Base-by-base conservation (phyloP, 2,329 filamentous ascomycete species). In the Cadophora malorum region DNA sequence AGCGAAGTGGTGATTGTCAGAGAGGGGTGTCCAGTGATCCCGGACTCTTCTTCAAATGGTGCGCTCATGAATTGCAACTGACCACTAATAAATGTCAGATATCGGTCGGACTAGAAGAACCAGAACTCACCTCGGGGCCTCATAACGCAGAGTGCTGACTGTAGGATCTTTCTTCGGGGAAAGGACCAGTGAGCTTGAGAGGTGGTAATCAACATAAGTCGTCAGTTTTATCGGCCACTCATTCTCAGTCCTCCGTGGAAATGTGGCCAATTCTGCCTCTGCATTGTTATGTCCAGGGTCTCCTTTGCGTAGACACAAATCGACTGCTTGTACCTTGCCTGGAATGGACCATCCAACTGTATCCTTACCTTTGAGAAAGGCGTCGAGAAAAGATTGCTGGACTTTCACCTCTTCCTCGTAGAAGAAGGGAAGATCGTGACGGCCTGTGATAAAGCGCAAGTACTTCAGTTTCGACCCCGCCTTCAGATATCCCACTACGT, bases 381-480 rank as follows among this genome's bases (percentile, higher is more conserved):
- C 90, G 68, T 91, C 88, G 0, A 92, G 79, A 76, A 93, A 93
- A 71, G 85, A 87, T 56, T 81, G 83, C 74, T 92, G 90, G 0
- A 92, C 72, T 69, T 90, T 87, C 0, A 91, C 89, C 69, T 91
- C 88, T 58, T 91, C 87, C 0, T 84, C 77, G 74, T 91, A 91
- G 79, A 91, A 93, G 76, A 92, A 92, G 0, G 90, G 90, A 1
- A 92, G 80, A 72, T 92, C 90, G 70, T 93, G 90, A 0, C 90
- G 83, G 1, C 90, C 90, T 0, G 86, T 88, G 74, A 92, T 90
- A 76, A 91, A 87, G 7, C 89, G 85, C 0, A 92, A 81, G 71
- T 89, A 92, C 76, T 92, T 92, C 69, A 88, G 81, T 67, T 87
- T 81, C 0, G 89, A 91, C 0, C 88, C 88, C 0, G 90, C 89